Conservation (phyloP, 2,329 filamentous ascomycete genomes). For the Beauveria varroae region DNA sequence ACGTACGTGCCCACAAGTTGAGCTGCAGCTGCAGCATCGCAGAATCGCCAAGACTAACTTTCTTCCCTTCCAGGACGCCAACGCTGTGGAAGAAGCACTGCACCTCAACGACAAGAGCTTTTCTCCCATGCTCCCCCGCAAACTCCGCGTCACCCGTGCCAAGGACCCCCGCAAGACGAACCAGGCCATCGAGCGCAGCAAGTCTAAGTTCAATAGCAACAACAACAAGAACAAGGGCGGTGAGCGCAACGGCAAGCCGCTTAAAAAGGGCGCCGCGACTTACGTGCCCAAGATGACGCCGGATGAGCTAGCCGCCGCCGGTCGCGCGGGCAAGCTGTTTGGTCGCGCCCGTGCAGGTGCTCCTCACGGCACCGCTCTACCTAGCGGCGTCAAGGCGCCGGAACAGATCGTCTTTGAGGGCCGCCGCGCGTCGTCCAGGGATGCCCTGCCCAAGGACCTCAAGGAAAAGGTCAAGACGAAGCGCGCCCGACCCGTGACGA, state of each 20-base stretch:
- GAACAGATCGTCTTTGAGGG: conserved; percentile 77
- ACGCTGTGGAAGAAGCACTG: conserved; percentile 84
- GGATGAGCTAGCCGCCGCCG: conserved; percentile 62
- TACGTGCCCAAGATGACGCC: conserved; percentile 66
- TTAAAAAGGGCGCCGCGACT: conserved; percentile 28
- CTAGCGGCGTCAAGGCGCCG: conserved; percentile 43
- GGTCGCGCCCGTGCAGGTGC: conserved; percentile 56
- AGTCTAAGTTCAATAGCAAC: conserved; percentile 26
- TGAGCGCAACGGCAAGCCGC: background rate
- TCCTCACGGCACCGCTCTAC: conserved; percentile 18
- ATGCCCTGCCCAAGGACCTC: conserved; percentile 55
- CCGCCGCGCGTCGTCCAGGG: conserved; percentile 60
- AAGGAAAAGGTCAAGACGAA: conserved; percentile 44
- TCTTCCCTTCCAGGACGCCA: conserved; percentile 53
- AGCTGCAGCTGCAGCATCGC: background rate
- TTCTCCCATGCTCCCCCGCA: conserved; percentile 85
- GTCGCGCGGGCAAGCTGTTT: conserved; percentile 67
- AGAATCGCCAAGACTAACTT: conserved; percentile 10
- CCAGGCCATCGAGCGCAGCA: conserved; percentile 33
- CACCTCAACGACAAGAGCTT: conserved; percentile 86
- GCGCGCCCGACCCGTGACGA: conserved; percentile 30
- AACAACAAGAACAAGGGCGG: conserved; percentile 19
- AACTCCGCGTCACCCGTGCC: conserved; percentile 78
- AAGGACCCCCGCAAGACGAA: conserved; percentile 61
- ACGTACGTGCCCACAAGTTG: conserved; percentile 36